Evolutionary conservation across 345 rosid genomes (phyloP), one percentile per base, ranked within the genome.

Genomic region (Pugionium cornutum): DNA sequence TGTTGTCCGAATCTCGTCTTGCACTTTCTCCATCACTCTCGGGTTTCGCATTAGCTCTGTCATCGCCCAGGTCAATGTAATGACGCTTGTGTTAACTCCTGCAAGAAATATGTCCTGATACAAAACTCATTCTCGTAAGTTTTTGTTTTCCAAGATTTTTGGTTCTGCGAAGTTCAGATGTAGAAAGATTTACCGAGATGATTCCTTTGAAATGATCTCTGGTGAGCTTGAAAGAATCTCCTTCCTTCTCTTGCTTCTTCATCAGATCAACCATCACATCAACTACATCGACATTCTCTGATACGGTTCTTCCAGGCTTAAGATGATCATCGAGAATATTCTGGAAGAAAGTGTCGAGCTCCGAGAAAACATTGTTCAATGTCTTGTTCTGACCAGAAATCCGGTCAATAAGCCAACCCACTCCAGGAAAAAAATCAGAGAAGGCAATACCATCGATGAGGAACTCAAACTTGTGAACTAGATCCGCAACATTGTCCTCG

Each of bases 11-110:
- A 90, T 82, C 78, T 89, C 91, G 7, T 72, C 43, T 51, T 81
- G 77, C 7, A 76, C 84, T 64, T 89, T 85, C 66, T 81, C 67
- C 89, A 83, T 78, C 45, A 79, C 75, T 2, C 53, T 57, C 2
- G 88, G 95, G 64, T 85, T 75, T 74, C 85, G 81, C 5, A 84
- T 80, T 7, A 87, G 81, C 76, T 87, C 91, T 9, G 92, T 75
- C 52, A 87, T 56, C 28, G 82, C 86, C 95, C 91, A 85, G 6
- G 78, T 85, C 58, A 78, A 53, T 1, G 86, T 79, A 11, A 79
- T 61, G 2, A 83, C 76, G 43, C 89, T 77, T 45, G 89, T 82
- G 55, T 81, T 86, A 0, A 86, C 87, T 68, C 88, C 96, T 1
- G 83, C 91, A 4, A 54, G 78, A 73, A 82, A 83, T 62, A 85